These are phyloP conservation scores for Rhodofomes roseus DNA, from an alignment of 1,284 basidiomycete species.

Conservation along the genomic window DNA sequence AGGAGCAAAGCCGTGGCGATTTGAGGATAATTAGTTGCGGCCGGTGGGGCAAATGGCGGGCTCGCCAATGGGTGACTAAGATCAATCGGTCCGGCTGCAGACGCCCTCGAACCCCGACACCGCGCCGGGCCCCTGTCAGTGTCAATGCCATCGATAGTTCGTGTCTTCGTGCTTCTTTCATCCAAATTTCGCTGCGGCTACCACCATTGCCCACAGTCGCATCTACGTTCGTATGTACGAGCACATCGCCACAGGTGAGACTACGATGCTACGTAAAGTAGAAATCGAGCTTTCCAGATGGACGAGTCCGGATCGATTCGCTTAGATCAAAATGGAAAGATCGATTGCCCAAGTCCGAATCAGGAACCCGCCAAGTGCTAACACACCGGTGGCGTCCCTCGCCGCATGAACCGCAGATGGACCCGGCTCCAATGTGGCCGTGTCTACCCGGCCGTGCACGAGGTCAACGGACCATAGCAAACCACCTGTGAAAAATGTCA, in stretches of 20 bases:
- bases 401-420: not conserved
- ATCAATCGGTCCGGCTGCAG: not conserved
- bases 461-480: too few species aligned
- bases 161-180: too few species aligned
- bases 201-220: too few species aligned
- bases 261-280: too few species aligned
- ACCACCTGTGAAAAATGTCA: too few species aligned
- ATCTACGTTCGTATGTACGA: too few species aligned
- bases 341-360: not conserved
- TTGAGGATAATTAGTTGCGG: not conserved
- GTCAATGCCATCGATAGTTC: too few species aligned
- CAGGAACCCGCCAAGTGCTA: not conserved
- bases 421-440: too few species aligned
- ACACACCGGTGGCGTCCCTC: not conserved
- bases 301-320: not conserved
- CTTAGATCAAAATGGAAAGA: not conserved
- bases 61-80: slow-evolving; percentile 2
- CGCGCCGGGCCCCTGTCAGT: not conserved
- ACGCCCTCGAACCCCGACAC: not conserved
- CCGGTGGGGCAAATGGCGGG: not conserved
- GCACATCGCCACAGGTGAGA: too few species aligned
- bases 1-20: not conserved
- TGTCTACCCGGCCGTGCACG: too few species aligned
- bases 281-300: too few species aligned
- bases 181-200: too few species aligned